A percentile compares a stretch with the other conserved stretches of the same genome.
phyloP scores from a whole-genome alignment of 805 yeast genomes.

The Wickerhamomyces chambardii region DNA sequence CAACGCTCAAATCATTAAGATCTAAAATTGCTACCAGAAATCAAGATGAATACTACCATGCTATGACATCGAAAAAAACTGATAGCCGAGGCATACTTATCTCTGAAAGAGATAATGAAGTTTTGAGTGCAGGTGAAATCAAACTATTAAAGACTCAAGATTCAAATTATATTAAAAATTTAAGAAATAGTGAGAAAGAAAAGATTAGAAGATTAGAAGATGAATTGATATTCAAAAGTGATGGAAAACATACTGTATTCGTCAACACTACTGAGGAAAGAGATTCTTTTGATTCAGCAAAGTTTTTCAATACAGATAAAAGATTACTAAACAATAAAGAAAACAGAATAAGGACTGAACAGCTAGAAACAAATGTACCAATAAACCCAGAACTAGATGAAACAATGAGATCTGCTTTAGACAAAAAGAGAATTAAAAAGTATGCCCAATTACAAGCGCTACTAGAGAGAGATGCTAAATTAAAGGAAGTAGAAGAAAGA shows the following conservation, averaged over 20 bases:
- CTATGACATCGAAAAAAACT: conserved; percentile 67
- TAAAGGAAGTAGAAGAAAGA: conserved; percentile 57
- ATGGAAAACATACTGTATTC: conserved; percentile 78
- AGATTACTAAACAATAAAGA: conserved; percentile 54
- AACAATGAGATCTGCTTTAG: conserved; percentile 28
- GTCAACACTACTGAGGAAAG: conserved; percentile 56
- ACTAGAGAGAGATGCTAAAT: conserved; percentile 59
- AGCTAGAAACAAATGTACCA: conserved; percentile 35
- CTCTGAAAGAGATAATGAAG: conserved; percentile 55
- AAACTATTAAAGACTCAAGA: conserved; percentile 87
- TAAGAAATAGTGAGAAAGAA: conserved; percentile 58
- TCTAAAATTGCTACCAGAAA: conserved; percentile 67
- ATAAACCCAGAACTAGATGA: conserved; percentile 18
- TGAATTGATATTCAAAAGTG: conserved; percentile 39
- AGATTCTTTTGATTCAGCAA: conserved; percentile 51
- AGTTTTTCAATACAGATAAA: conserved; percentile 62
- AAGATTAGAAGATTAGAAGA: conserved; percentile 47
- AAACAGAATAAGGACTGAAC: conserved; percentile 59
- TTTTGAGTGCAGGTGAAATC: conserved; percentile 63
- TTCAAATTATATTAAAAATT: conserved; percentile 71
- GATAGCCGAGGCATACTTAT: conserved; percentile 63
- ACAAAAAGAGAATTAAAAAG: conserved; percentile 51
- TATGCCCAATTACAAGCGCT: conserved; percentile 53
- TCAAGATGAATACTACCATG: conserved; percentile 95
- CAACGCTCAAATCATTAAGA: conserved; percentile 57